These are phyloP conservation scores for Penicillium sp. DNA, from an alignment of 2,329 filamentous ascomycete species.

Conservation along the genomic window DNA sequence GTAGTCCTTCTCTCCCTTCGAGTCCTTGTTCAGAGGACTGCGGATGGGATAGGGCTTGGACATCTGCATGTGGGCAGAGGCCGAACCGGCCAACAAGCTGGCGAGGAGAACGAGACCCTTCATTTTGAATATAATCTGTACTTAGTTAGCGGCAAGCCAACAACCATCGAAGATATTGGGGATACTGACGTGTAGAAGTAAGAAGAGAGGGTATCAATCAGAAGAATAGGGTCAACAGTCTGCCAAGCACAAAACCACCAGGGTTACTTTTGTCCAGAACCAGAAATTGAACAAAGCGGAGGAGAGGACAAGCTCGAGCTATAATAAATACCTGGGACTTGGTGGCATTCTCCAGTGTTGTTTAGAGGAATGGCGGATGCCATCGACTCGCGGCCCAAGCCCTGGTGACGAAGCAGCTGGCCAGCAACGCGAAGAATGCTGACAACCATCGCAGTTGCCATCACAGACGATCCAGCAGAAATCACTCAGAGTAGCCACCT, in stretches of 20 bases:
- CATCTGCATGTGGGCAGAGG: slow-evolving; percentile 60
- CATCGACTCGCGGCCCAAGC: slow-evolving; percentile 14
- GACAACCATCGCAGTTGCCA: slow-evolving; percentile 7
- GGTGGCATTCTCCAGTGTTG: slow-evolving; percentile 21
- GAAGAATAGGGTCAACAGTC: slow-evolving; percentile 3
- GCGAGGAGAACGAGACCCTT: slow-evolving; percentile 35
- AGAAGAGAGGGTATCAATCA: slow-evolving; percentile 3
- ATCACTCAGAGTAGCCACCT: neutral
- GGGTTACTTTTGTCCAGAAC: slow-evolving; percentile 9
- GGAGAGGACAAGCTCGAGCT: neutral
- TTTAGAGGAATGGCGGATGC: slow-evolving; percentile 26
- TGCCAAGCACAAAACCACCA: slow-evolving; percentile 19
- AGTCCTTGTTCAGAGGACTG: slow-evolving; percentile 54
- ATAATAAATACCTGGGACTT: slow-evolving; percentile 2
- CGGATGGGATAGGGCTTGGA: slow-evolving; percentile 58
- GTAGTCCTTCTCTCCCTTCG: slow-evolving; percentile 64
- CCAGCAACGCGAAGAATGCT: slow-evolving; percentile 30
- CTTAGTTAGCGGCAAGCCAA: neutral
- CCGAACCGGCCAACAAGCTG: slow-evolving; percentile 38
- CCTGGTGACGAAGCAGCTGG: neutral
- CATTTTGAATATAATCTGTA: slow-evolving; percentile 28
- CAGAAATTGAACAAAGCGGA: slow-evolving; percentile 2
- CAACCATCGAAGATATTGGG: neutral
- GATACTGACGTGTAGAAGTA: slow-evolving; percentile 4
- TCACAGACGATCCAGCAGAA: neutral